These are phyloP conservation scores for Chytridiales sp. DNA, from an alignment of 371 early-diverging fungal genomes.

Conservation along the genomic window DNA sequence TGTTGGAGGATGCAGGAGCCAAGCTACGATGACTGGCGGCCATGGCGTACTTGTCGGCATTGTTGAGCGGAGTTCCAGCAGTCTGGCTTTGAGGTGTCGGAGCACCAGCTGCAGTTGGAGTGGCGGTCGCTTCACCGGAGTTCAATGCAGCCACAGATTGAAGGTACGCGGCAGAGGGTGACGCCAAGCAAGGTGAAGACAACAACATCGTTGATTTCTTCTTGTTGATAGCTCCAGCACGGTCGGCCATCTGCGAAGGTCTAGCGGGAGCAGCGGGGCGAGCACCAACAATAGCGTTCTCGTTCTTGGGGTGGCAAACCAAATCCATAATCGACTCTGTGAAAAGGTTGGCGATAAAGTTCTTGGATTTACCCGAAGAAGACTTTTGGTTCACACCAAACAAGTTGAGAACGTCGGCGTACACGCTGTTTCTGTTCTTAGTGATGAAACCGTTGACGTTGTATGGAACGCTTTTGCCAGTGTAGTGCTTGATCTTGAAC, in stretches of 20 bases:
- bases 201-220: conserved; percentile 23
- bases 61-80: conserved; percentile 7
- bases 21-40: not conserved
- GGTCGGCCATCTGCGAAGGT: conserved; percentile 10
- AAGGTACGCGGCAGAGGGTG: not conserved
- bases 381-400: conserved; percentile 29
- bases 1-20: conserved; percentile 5
- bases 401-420: conserved; percentile 64
- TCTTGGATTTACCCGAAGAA: conserved; percentile 25
- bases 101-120: too few relatives aligned
- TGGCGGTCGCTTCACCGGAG: too few relatives aligned
- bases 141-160: conserved; percentile 29
- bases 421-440: conserved; percentile 70
- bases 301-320: conserved; percentile 42
- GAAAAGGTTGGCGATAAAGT: conserved; percentile 32
- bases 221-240: not conserved
- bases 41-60: not conserved
- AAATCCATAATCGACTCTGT: conserved; percentile 25
- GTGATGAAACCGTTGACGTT: conserved; percentile 69
- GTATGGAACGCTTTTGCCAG: conserved; percentile 60
- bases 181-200: conserved; percentile 12
- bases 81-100: conserved; percentile 31
- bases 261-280: conserved; percentile 28
- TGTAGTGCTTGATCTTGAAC: conserved; percentile 33
- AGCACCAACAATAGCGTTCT: conserved; percentile 22